Conservation (phyloP, 768 basidiomycete genomes). For the Myochromella boudieri region DNA sequence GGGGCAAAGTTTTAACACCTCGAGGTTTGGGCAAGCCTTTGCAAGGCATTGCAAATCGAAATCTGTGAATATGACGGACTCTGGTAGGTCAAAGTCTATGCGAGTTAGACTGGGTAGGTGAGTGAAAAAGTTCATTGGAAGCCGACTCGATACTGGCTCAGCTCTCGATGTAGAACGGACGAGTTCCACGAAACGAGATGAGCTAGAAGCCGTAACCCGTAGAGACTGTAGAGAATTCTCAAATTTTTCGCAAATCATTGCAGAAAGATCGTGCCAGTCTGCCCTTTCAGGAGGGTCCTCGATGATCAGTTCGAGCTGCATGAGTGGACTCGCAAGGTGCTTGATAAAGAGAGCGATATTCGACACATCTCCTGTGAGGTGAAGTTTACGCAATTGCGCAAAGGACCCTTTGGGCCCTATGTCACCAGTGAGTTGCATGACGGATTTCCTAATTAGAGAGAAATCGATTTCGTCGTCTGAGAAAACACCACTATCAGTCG, state of each 20-base stretch:
- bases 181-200: constrained; percentile 79
- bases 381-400: constrained; percentile 54
- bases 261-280: constrained; percentile 75
- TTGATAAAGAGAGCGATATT: constrained; percentile 73
- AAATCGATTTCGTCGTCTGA: constrained; percentile 79
- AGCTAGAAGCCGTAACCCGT: constrained; percentile 62
- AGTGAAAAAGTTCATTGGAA: constrained; percentile 60
- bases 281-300: constrained; percentile 75
- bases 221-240: constrained; percentile 57
- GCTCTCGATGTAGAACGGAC: constrained; percentile 72
- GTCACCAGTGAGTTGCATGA: constrained; percentile 63
- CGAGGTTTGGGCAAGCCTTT: constrained; percentile 64
- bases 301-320: constrained; percentile 71
- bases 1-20: constrained; percentile 67
- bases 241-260: constrained; percentile 62
- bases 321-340: constrained; percentile 64
- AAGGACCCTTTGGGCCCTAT: constrained; percentile 57
- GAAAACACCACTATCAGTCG: constrained; percentile 77
- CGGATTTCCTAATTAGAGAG: constrained; percentile 70
- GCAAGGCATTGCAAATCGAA: constrained; percentile 60
- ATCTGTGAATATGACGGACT: constrained; percentile 65
- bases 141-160: constrained; percentile 57
- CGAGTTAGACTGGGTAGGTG: constrained; percentile 54
- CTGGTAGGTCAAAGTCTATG: constrained; percentile 79
- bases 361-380: constrained; percentile 67